Conservation (phyloP, 2,329 filamentous ascomycete species). For the Fusarium sambucinum region DNA sequence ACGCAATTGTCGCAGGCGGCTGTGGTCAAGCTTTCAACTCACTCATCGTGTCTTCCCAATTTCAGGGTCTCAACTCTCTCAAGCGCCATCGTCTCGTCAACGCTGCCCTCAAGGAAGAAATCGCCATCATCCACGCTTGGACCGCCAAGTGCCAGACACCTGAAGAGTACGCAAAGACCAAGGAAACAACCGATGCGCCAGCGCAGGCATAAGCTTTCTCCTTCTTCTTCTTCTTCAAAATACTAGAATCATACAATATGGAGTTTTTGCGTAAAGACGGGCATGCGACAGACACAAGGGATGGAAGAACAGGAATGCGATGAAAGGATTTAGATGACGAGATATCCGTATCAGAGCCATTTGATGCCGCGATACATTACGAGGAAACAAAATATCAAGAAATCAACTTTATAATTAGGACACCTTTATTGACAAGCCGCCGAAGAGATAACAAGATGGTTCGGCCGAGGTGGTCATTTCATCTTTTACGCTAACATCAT, state of each 20-base stretch:
- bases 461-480: constrained; percentile 36
- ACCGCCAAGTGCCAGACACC: constrained; percentile 93
- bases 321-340: constrained; percentile 7
- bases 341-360: constrained; percentile 30
- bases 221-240: background rate
- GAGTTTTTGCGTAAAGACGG: constrained; percentile 21
- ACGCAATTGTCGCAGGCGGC: constrained; percentile 59
- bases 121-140: constrained; percentile 93
- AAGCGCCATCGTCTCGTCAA: constrained; percentile 91
- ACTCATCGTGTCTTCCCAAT: constrained; percentile 73
- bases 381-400: constrained; percentile 19
- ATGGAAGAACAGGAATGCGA: background rate
- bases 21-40: constrained; percentile 72
- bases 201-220: constrained; percentile 12
- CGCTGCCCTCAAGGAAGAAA: constrained; percentile 83
- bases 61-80: constrained; percentile 79
- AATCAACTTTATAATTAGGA: constrained; percentile 39
- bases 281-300: constrained; percentile 1
- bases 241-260: background rate
- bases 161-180: constrained; percentile 79
- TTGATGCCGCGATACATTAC: constrained; percentile 32
- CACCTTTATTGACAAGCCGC: constrained; percentile 41
- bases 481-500: constrained; percentile 42
- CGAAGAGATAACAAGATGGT: constrained; percentile 33
- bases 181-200: constrained; percentile 27